Base-by-base conservation (phyloP, 768 basidiomycete genomes). In the Lepiota venenata region DNA sequence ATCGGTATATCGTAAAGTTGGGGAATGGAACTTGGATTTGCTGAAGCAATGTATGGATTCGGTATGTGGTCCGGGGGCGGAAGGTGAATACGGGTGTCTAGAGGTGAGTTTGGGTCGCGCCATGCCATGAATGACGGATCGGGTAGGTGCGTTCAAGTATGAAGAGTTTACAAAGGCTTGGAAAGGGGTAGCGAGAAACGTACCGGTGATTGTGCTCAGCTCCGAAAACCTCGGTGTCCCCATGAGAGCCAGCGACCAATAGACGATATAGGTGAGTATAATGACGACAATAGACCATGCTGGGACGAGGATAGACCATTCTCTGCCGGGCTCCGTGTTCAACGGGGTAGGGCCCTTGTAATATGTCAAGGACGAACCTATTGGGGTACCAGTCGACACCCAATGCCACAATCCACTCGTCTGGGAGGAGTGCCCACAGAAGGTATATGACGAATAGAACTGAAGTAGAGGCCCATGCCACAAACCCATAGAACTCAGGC, bases 381-480 rank as follows among this genome's bases (percentile, higher is more conserved):
- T 78, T 91, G n/a, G 93, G 93, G 63, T 93, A 94, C 92, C 92
- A 95, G 10, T 77, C 70, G 25, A 93, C 74, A 8, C 92, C 93
- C 9, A 82, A 64, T 71, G 75, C 74, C 37, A 78, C 49, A 50
- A 94, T 84, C 66, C 74, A 84, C 29, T 77, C 73, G 64, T 91
- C 88, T 4, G 92, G 91, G 12, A 91, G 73, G 36, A 93, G 66
- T 1, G 87, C 89, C 92, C 92, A 94, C 5, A 92, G 70, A 32
- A 92, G 62, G 64, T 88, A 93, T 21, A 88, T 62, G 50, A 80
- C 66, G 63, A 88, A 93, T 2, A 83, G 68, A 22, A 92, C 69
- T 48, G 80, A 84, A 0, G 93, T 93, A 0, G 83, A 83, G 8
- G 85, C 84, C 86, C 85, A 90, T 14, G 88, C 89, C 4, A 88